Base-by-base conservation (phyloP, 768 basidiomycete genomes). In the Multifurca ochricompacta region DNA sequence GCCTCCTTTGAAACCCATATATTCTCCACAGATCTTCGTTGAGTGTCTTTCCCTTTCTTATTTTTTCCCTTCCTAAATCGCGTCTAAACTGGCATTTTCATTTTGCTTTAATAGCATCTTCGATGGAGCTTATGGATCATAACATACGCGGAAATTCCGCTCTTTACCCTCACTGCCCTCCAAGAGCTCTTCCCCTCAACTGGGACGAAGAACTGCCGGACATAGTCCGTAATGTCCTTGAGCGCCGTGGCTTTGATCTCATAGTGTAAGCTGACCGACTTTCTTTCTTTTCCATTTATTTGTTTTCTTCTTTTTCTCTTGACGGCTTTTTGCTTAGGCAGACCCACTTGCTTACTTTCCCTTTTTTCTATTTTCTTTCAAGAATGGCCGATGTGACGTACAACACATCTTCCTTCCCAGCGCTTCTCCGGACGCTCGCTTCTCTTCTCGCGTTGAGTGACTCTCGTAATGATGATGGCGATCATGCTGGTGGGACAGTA, bases 361-460 rank as follows among this genome's bases (percentile, higher is more conserved):
- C n/a, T n/a, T n/a, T n/a, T n/a, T n/a, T n/a, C n/a, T n/a, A n/a
- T n/a, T n/a, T n/a, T n/a, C n/a, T n/a, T n/a, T n/a, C n/a, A n/a
- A 93, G 91, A 40, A 91, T 94, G 82, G 88, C 91, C 11, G 93
- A 96, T 62, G 89, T 94, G 7, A 85, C 91, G 1, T 95, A 94
- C 72, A 95, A 95, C 70, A 90, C 88, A 0, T 71, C 82, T 1
- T 86, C 90, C 1, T 96, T 95, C 67, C 80, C 87, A 2, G 74
- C 85, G 0, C 79, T 95, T 36, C 68, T 91, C 16, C 70, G 71
- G n/a, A 92, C 90, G 0, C 70, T 95, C 21, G 68, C 71, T 4
- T 65, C 68, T 2, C 71, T 93, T 4, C 61, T 82, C 21, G 66
- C 69, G 3, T 39, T 62, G 31, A 44, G 40, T 25, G n/a, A 41